phyloP scores from a whole-genome alignment of 306 rosid species.

The Alnus glutinosa region DNA sequence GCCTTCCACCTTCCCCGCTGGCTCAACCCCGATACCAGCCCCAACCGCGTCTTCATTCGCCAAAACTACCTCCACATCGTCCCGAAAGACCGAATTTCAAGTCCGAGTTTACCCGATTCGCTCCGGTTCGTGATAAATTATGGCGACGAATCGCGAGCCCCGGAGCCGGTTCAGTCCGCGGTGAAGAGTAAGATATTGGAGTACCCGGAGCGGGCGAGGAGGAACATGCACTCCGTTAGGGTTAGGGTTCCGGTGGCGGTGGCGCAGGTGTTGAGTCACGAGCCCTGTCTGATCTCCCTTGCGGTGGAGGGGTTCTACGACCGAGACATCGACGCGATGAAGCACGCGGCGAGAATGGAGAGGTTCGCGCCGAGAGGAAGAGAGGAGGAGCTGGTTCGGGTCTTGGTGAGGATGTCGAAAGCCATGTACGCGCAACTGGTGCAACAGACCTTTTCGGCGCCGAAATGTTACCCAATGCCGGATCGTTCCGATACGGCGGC shows the following conservation, averaged over 20 bases:
- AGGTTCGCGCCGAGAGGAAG: constrained; percentile 61
- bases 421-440: constrained; percentile 92
- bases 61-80: constrained; percentile 57
- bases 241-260: constrained; percentile 78
- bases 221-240: constrained; percentile 59
- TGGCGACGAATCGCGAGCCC: constrained; percentile 47
- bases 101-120: constrained; percentile 59
- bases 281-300: constrained; percentile 65
- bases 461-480: constrained; percentile 77
- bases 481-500: constrained; percentile 30
- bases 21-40: constrained; percentile 77
- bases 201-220: constrained; percentile 65
- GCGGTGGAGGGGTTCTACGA: constrained; percentile 94
- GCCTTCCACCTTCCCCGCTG: constrained; percentile 97
- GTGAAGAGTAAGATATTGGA: constrained; percentile 54
- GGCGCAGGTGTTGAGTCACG: constrained; percentile 66
- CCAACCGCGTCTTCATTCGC: constrained; percentile 74
- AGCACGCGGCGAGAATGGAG: constrained; percentile 75
- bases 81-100: constrained; percentile 40
- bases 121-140: constrained; percentile 42
- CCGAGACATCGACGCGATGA: constrained; percentile 83
- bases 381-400: constrained; percentile 56
- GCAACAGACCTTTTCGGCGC: constrained; percentile 84
- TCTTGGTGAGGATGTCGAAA: constrained; percentile 82
- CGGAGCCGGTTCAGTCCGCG: constrained; percentile 60